phyloP scores from a whole-genome alignment of 441 rosid species.

The Geranium incanum region DNA sequence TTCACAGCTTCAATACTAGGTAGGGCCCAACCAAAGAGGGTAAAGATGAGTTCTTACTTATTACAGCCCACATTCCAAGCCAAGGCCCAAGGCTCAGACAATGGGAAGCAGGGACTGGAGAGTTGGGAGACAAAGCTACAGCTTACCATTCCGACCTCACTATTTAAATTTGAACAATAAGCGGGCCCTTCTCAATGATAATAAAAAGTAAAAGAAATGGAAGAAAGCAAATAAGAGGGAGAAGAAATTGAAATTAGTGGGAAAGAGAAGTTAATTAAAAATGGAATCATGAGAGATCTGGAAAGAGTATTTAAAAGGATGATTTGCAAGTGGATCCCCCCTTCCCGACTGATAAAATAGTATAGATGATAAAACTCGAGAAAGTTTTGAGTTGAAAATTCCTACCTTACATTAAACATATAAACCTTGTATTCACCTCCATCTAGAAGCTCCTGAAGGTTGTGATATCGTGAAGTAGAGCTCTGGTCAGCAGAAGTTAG shows the following conservation, averaged over 20 bases:
- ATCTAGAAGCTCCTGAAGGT: slow-evolving; percentile 51
- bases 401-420: slow-evolving; percentile 66
- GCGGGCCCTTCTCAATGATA: not conserved
- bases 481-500: slow-evolving; percentile 51
- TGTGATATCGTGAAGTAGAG: slow-evolving; percentile 54
- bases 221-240: not conserved
- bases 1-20: not conserved
- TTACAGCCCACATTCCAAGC: not conserved
- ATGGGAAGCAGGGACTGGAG: slow-evolving; percentile 3
- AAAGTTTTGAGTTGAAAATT: slow-evolving; percentile 7
- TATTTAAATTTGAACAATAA: no score
- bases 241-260: slow-evolving; percentile 7
- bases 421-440: slow-evolving; percentile 49
- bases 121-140: not conserved
- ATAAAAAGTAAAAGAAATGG: not conserved
- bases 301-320: not conserved
- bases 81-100: slow-evolving; percentile 5
- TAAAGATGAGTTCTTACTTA: not conserved
- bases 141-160: no score
- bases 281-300: not conserved
- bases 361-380: slow-evolving; percentile 9
- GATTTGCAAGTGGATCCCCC: not conserved
- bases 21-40: not conserved
- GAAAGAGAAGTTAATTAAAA: not conserved
- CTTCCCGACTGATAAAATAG: not conserved